A percentile compares a stretch with the other conserved stretches of the same genome.
phyloP scores from a whole-genome alignment of 345 rosid species.

The thale cress (Arabidopsis thaliana) region TAIR10.1 NC_003074.8:4060501-4061000 shows the following conservation, averaged over 20 bases:
- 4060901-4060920: constrained; percentile 20
- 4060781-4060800: constrained; percentile 30
- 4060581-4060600: constrained; percentile 31
- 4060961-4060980: neutral
- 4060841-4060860: constrained; percentile 20
- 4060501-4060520: constrained; percentile 24
- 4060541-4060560: constrained; percentile 33
- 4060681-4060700: constrained; percentile 34
- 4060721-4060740: constrained; percentile 40
- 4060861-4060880: constrained; percentile 8
- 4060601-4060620: constrained; percentile 35
- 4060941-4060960: neutral
- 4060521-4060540: constrained; percentile 40
- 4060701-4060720: constrained; percentile 35
- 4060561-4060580: constrained; percentile 38
- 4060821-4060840: constrained; percentile 9
- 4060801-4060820: constrained; percentile 28
- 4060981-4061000: neutral
- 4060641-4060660: constrained; percentile 32
- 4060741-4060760: constrained; percentile 32
- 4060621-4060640: constrained; percentile 41
- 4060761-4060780: constrained; percentile 38
- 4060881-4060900: constrained; percentile 26
- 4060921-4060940: neutral
- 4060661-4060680: constrained; percentile 28